Conservation (phyloP, 352 stramenopile genomes). For the Globisporangium uncinulatum region DNA sequence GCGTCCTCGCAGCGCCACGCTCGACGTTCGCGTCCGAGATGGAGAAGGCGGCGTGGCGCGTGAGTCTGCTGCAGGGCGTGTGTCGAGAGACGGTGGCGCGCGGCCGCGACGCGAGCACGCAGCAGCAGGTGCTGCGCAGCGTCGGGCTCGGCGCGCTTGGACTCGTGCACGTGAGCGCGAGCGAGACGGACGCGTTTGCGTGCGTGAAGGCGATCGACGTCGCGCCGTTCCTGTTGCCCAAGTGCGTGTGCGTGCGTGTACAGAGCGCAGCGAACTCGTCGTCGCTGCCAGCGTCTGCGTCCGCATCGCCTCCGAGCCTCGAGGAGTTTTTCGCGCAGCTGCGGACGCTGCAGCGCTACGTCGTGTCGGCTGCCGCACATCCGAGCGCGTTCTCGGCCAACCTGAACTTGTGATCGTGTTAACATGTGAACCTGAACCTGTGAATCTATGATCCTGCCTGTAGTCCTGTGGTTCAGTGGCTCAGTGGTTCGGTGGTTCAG, state of each 20-base stretch:
- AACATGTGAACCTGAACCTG: too few relatives aligned
- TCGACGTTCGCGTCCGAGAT: slow-evolving; percentile 28
- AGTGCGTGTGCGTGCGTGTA: slow-evolving; percentile 27
- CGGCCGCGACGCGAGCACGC: neutral
- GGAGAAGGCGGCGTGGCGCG: slow-evolving; percentile 36
- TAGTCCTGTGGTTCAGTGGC: too few relatives aligned
- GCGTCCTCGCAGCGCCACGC: slow-evolving; percentile 31
- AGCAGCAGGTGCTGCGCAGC: slow-evolving; percentile 16
- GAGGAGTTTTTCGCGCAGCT: slow-evolving; percentile 62
- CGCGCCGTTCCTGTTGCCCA: slow-evolving; percentile 31
- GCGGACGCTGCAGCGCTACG: slow-evolving; percentile 42
- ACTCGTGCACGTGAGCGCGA: slow-evolving; percentile 37
- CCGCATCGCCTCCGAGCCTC: slow-evolving; percentile 19
- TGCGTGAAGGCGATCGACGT: slow-evolving; percentile 32
- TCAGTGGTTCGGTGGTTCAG: too few relatives aligned
- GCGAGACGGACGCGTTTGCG: slow-evolving; percentile 17
- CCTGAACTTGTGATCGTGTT: slow-evolving; percentile 3
- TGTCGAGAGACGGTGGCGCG: slow-evolving; percentile 23
- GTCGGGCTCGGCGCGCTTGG: slow-evolving; percentile 29
- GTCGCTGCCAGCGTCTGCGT: too few relatives aligned
- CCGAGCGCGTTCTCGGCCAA: slow-evolving; percentile 32
- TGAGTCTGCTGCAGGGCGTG: slow-evolving; percentile 34
- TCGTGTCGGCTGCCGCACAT: slow-evolving; percentile 27
- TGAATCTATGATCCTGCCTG: too few relatives aligned
- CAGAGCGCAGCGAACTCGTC: too few relatives aligned